A percentile compares a stretch with the other conserved stretches of the same genome.
These are phyloP conservation scores for Tylopilus felleus DNA, from an alignment of 768 basidiomycete species.

Conservation along the genomic window DNA sequence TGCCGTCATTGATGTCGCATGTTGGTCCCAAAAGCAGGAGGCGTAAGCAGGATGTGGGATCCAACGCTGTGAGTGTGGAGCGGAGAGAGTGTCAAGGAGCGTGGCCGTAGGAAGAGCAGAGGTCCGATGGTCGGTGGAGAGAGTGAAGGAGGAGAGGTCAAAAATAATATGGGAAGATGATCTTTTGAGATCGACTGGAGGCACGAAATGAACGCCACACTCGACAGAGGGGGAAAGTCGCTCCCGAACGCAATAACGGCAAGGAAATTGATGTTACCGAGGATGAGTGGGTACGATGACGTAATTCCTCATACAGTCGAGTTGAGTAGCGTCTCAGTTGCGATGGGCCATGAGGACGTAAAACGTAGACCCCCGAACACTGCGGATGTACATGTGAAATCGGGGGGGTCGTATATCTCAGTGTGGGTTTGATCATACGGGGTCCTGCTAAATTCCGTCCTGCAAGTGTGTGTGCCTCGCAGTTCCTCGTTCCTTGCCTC, in stretches of 20 bases:
- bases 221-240: neutral
- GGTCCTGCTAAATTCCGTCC: conserved; percentile 13
- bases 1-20: conserved; percentile 17
- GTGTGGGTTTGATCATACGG: neutral
- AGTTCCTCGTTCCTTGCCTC: neutral
- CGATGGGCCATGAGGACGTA: conserved; percentile 26
- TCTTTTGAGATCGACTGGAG: conserved; percentile 11
- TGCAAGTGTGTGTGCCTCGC: conserved; percentile 16
- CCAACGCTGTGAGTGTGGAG: too few relatives aligned
- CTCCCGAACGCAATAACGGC: conserved; percentile 12
- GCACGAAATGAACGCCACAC: neutral
- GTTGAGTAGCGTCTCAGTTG: too few relatives aligned
- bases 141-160: neutral
- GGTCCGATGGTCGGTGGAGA: neutral
- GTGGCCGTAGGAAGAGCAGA: too few relatives aligned
- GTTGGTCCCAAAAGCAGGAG: conserved; percentile 11
- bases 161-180: neutral
- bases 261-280: too few relatives aligned
- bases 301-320: too few relatives aligned
- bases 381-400: conserved; percentile 26
- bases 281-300: too few relatives aligned
- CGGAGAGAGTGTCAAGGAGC: too few relatives aligned
- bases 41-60: neutral
- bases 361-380: conserved; percentile 20
- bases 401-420: conserved; percentile 14